These are phyloP conservation scores for Aspergillus hortae DNA, from an alignment of 2,329 filamentous ascomycete species.

Conservation along the genomic window DNA sequence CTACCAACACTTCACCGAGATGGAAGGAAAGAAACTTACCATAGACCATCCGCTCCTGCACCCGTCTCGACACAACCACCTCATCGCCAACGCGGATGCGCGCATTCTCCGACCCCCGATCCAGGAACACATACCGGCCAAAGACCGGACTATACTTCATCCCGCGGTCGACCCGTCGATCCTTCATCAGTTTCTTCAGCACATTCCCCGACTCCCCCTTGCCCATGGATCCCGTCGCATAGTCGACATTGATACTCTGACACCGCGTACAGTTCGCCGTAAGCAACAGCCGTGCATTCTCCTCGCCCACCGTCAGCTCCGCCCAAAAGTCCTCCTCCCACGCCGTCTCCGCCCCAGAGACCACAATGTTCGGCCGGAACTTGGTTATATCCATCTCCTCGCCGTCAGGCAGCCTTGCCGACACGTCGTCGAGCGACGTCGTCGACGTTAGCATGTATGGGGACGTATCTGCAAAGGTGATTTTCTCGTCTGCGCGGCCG, in stretches of 20 bases:
- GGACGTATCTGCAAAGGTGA: slow-evolving; percentile 31
- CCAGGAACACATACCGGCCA: slow-evolving; percentile 67
- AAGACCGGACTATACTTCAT: slow-evolving; percentile 67
- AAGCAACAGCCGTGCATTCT: slow-evolving; percentile 47
- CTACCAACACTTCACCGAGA: neutral
- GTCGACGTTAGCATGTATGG: slow-evolving; percentile 70
- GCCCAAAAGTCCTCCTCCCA: slow-evolving; percentile 74
- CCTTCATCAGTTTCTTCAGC: slow-evolving; percentile 66
- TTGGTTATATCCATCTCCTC: slow-evolving; percentile 61
- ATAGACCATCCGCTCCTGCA: slow-evolving; percentile 52
- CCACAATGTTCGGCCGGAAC: slow-evolving; percentile 70
- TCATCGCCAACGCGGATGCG: slow-evolving; percentile 55
- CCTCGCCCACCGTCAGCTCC: slow-evolving; percentile 49
- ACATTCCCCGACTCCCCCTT: slow-evolving; percentile 57
- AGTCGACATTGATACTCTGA: slow-evolving; percentile 68
- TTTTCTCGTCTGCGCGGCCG: slow-evolving; percentile 18
- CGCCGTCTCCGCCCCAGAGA: slow-evolving; percentile 54
- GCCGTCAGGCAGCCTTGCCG: slow-evolving; percentile 49
- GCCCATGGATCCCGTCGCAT: slow-evolving; percentile 58
- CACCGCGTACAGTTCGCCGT: slow-evolving; percentile 70
- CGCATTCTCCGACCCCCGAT: slow-evolving; percentile 29
- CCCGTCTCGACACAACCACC: slow-evolving; percentile 51
- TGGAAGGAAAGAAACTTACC: slow-evolving; percentile 39
- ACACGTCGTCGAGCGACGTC: slow-evolving; percentile 66
- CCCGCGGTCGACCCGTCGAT: slow-evolving; percentile 68